Conservation (phyloP, 345 rosid genomes). For the Turritis glabra region DNA sequence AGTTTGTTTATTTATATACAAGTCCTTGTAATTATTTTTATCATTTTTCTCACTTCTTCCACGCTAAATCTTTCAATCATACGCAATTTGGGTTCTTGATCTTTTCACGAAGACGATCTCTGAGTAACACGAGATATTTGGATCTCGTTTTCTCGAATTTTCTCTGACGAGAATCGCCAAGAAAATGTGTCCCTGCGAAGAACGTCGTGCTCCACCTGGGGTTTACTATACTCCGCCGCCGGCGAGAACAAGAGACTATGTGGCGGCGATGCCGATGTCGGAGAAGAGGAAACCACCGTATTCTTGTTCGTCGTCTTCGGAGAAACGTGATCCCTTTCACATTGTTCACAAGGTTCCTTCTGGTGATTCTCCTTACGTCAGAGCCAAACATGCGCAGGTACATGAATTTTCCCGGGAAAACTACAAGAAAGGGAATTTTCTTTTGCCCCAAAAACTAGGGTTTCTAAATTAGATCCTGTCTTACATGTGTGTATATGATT, state of each 20-base stretch:
- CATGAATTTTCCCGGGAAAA: background rate
- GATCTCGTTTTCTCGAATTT: background rate
- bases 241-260: constrained; percentile 23
- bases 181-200: constrained; percentile 44
- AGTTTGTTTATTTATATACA: constrained; percentile 2
- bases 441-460: background rate
- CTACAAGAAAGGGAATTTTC: background rate
- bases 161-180: background rate
- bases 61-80: background rate
- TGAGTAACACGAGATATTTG: background rate
- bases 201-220: constrained; percentile 35
- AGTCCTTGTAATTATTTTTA: background rate
- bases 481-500: no score
- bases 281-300: constrained; percentile 48
- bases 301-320: constrained; percentile 16
- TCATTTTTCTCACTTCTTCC: background rate
- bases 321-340: constrained; percentile 54
- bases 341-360: constrained; percentile 73
- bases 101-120: background rate
- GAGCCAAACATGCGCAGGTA: constrained; percentile 85
- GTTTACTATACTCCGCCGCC: constrained; percentile 64
- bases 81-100: constrained; percentile 10
- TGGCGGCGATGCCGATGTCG: constrained; percentile 45
- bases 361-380: constrained; percentile 81
- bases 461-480: no score